Conservation (phyloP, 2,329 filamentous ascomycete species). For the Aureobasidium sp. region DNA sequence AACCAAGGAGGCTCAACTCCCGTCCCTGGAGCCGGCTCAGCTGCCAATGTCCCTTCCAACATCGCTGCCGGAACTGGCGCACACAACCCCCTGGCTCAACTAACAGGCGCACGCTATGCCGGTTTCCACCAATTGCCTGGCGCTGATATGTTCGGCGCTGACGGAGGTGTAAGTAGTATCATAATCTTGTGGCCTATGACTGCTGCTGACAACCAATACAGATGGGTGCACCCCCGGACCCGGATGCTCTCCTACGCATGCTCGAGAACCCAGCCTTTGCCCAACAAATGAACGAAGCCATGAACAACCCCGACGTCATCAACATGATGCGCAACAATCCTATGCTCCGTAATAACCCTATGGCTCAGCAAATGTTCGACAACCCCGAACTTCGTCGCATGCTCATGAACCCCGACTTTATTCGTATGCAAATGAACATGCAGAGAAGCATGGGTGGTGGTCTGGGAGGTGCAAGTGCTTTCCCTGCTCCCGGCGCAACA, state of each 20-base stretch:
- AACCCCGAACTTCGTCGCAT: conserved; percentile 84
- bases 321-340: conserved; percentile 62
- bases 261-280: conserved; percentile 82
- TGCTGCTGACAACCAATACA: conserved; percentile 30
- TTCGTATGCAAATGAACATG: conserved; percentile 77
- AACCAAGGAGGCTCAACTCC: conserved; percentile 39
- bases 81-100: conserved; percentile 80
- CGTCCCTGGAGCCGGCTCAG: conserved; percentile 34
- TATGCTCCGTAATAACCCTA: conserved; percentile 83
- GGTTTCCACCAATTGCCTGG: conserved; percentile 85
- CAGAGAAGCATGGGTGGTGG: conserved; percentile 55
- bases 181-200: too few relatives aligned
- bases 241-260: conserved; percentile 76
- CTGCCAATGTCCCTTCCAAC: conserved; percentile 62
- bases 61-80: conserved; percentile 71
- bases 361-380: conserved; percentile 78
- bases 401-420: conserved; percentile 83
- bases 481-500: conserved; percentile 86
- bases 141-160: conserved; percentile 82
- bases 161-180: conserved; percentile 68
- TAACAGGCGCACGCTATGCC: conserved; percentile 90
- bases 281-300: conserved; percentile 84
- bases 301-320: conserved; percentile 90
- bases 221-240: conserved; percentile 83
- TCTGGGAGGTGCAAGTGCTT: conserved; percentile 45